A percentile compares a stretch with the other conserved stretches of the same genome.
Evolutionary conservation across 1,284 basidiomycete species (phyloP).

Genomic region (Tylopilus orsonianus): DNA sequence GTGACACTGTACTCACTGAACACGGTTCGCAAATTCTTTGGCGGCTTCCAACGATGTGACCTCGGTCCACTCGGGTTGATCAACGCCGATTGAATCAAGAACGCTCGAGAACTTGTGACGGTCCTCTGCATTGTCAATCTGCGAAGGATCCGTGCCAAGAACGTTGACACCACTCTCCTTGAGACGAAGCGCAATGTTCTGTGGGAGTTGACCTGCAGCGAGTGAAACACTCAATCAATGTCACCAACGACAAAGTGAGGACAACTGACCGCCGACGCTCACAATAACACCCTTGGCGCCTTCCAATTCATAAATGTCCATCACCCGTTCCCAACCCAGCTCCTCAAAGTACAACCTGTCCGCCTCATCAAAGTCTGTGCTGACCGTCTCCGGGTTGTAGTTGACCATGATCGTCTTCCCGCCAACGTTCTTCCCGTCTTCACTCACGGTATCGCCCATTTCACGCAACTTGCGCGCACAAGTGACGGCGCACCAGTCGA

Average conservation of each 20-base stretch:
- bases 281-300: constrained; percentile 92
- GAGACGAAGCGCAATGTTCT: constrained; percentile 97
- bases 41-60: constrained; percentile 88
- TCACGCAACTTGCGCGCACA: constrained; percentile 90
- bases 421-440: constrained; percentile 21
- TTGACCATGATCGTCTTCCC: constrained; percentile 94
- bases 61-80: constrained; percentile 97
- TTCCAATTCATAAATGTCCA: constrained; percentile 99
- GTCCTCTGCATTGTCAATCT: constrained; percentile 98
- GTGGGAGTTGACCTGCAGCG: constrained; percentile 85
- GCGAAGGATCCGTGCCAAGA: constrained; percentile 92
- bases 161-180: constrained; percentile 92
- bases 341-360: constrained; percentile 99
- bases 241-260: neutral
- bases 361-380: constrained; percentile 99
- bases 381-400: constrained; percentile 99
- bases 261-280: constrained; percentile 83
- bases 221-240: neutral
- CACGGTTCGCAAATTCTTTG: constrained; percentile 87
- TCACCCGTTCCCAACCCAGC: constrained; percentile 95
- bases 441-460: constrained; percentile 68
- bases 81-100: constrained; percentile 92
- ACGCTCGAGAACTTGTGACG: constrained; percentile 99
- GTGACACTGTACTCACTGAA: constrained; percentile 50
- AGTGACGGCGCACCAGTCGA: constrained; percentile 99